Conservation (phyloP, 2,329 filamentous ascomycete genomes). For the Botrytis pseudocinerea region DNA sequence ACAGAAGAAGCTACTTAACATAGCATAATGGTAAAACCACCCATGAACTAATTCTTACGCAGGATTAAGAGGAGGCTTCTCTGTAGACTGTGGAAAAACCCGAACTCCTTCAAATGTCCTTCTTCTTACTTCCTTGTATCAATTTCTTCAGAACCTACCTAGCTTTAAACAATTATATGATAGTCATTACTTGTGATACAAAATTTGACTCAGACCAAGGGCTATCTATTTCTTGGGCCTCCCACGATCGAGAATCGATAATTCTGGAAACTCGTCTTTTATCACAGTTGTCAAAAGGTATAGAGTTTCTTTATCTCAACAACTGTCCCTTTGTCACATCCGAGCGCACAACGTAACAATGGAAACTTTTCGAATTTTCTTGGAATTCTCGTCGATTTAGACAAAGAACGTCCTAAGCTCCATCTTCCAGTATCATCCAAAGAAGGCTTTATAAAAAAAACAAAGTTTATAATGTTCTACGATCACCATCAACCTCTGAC, state of each 20-base stretch:
- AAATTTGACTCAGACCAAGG: background rate
- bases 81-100: background rate
- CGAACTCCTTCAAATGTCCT: background rate
- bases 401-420: background rate
- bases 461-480: background rate
- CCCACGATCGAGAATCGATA: background rate
- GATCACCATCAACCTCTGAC: background rate
- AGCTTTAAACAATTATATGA: background rate
- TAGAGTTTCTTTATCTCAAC: background rate
- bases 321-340: background rate
- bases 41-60: background rate
- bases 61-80: background rate
- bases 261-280: background rate
- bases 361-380: background rate
- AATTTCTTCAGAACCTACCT: background rate
- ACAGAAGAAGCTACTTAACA: too few species aligned
- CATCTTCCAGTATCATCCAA: background rate
- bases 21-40: background rate
- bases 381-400: background rate
- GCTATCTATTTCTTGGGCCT: background rate
- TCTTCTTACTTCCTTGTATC: background rate
- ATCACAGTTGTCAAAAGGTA: background rate
- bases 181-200: background rate
- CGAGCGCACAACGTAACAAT: background rate
- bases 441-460: background rate